phyloP scores from a whole-genome alignment of 495 filamentous ascomycete species.

The Patellaria atrata region DNA sequence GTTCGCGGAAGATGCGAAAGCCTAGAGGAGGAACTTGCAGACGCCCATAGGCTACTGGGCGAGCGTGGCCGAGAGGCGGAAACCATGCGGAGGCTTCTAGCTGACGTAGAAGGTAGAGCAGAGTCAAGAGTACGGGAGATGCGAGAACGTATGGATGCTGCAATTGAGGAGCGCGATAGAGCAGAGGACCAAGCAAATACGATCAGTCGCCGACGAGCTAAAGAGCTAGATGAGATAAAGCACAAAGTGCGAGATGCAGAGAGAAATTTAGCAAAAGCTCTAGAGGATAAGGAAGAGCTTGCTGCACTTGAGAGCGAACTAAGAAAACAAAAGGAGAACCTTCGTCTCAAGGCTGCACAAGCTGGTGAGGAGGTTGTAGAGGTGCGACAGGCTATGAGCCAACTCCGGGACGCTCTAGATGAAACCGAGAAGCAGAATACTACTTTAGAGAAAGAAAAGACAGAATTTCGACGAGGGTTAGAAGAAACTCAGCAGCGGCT shows the following conservation, averaged over 20 bases:
- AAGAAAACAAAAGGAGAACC: slow-evolving; percentile 54
- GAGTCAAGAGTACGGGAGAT: slow-evolving; percentile 73
- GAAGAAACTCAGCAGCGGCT: slow-evolving; percentile 63
- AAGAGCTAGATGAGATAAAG: slow-evolving; percentile 80
- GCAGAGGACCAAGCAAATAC: slow-evolving; percentile 80
- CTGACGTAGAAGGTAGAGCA: slow-evolving; percentile 70
- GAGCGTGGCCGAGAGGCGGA: slow-evolving; percentile 92
- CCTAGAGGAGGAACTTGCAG: slow-evolving; percentile 84
- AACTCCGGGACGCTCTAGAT: slow-evolving; percentile 67
- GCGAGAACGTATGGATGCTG: slow-evolving; percentile 75
- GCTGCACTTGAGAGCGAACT: slow-evolving; percentile 58
- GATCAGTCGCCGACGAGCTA: slow-evolving; percentile 54
- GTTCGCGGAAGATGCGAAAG: slow-evolving; percentile 66
- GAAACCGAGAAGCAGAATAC: slow-evolving; percentile 73
- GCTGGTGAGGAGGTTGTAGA: slow-evolving; percentile 59
- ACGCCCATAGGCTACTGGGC: slow-evolving; percentile 72
- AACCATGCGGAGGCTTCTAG: slow-evolving; percentile 81
- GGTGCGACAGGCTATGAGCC: slow-evolving; percentile 59
- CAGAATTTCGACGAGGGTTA: slow-evolving; percentile 55
- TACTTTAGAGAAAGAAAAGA: slow-evolving; percentile 66
- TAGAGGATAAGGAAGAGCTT: slow-evolving; percentile 55
- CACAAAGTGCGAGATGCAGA: slow-evolving; percentile 67
- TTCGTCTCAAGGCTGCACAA: slow-evolving; percentile 53
- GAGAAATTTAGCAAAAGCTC: slow-evolving; percentile 50
- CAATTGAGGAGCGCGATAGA: slow-evolving; percentile 80